phyloP scores from a whole-genome alignment of 495 filamentous ascomycete species.

The Aspergillus funiculosus region DNA sequence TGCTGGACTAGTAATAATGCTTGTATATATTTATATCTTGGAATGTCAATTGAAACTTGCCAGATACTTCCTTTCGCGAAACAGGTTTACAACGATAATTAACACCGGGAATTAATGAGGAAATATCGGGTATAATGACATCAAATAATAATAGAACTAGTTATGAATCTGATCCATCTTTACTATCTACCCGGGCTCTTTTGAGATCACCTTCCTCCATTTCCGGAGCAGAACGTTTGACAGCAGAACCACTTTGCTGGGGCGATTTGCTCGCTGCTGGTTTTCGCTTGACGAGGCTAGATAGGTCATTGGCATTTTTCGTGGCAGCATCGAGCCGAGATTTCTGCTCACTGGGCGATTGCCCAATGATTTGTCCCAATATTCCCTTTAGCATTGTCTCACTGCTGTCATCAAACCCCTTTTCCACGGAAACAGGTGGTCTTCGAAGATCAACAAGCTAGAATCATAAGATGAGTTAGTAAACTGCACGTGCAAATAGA shows the following conservation, averaged over 20 bases:
- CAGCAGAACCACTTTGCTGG: constrained; percentile 9
- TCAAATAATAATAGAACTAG: neutral
- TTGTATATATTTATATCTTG: too few species aligned
- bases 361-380: constrained; percentile 66
- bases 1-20: too few species aligned
- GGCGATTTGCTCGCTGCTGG: constrained; percentile 25
- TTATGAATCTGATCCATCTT: neutral
- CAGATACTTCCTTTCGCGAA: too few species aligned
- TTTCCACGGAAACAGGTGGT: constrained; percentile 59
- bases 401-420: constrained; percentile 38
- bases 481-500: neutral
- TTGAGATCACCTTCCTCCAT: constrained; percentile 26
- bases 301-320: constrained; percentile 78
- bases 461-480: constrained; percentile 22
- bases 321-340: constrained; percentile 70
- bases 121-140: constrained; percentile 9
- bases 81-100: too few species aligned
- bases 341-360: constrained; percentile 54
- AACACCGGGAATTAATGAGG: too few species aligned
- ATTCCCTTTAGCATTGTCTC: constrained; percentile 57
- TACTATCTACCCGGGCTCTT: constrained; percentile 25
- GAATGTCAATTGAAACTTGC: too few species aligned
- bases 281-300: constrained; percentile 73
- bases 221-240: constrained; percentile 31
- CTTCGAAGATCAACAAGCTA: constrained; percentile 72